A percentile compares a stretch with the other conserved stretches of the same genome.
Conservation (phyloP, 495 filamentous ascomycete species). For the Penicillium verhagenii region DNA sequence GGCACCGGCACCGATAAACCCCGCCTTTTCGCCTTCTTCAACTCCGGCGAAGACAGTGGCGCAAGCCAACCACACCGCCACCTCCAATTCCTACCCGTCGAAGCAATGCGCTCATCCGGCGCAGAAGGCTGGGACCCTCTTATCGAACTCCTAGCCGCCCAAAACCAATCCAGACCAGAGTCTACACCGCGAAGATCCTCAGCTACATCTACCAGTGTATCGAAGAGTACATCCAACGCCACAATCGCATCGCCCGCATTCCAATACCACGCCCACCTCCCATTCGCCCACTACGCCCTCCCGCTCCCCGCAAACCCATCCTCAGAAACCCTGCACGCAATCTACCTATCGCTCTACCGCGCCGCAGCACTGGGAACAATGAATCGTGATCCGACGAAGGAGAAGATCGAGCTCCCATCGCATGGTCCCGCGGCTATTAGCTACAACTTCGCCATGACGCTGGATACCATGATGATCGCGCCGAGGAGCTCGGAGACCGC, state of each 20-base stretch:
- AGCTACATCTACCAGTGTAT: no score
- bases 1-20: background rate
- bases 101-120: constrained; percentile 59
- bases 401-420: constrained; percentile 7
- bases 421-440: constrained; percentile 57
- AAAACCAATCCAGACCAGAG: constrained; percentile 9
- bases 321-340: constrained; percentile 38
- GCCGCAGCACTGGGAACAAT: constrained; percentile 43
- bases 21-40: constrained; percentile 76
- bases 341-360: constrained; percentile 56
- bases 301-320: constrained; percentile 40
- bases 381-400: constrained; percentile 1
- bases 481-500: constrained; percentile 54
- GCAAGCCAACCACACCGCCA: constrained; percentile 80
- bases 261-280: constrained; percentile 35
- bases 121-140: constrained; percentile 51
- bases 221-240: no score
- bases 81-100: constrained; percentile 72
- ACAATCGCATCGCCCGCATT: constrained; percentile 14
- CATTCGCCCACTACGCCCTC: constrained; percentile 52
- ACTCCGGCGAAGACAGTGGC: constrained; percentile 73
- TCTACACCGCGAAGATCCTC: no score
- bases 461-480: constrained; percentile 63
- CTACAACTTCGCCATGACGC: constrained; percentile 80
- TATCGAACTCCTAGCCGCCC: constrained; percentile 44